Base-by-base conservation (phyloP, 2,329 filamentous ascomycete species). In the Penicillium sp. region DNA sequence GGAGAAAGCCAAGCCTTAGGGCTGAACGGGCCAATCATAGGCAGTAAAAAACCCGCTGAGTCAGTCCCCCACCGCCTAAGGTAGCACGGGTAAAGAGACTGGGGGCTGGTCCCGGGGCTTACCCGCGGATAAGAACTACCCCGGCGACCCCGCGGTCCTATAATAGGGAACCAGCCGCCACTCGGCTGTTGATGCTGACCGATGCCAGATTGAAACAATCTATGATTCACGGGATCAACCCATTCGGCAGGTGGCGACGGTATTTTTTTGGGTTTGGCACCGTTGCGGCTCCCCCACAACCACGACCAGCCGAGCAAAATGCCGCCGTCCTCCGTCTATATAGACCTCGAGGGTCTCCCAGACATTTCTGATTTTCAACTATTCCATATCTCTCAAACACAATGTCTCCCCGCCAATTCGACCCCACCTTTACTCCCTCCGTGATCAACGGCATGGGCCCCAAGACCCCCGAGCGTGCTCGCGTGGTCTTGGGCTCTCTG, bases 361-460 rank as follows among this genome's bases (percentile, higher is more conserved):
- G 11, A 42, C 34, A n/a, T n/a, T 40, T 40, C 18, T 40, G 14
- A 9, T 45, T 45, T 24, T 18, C 29, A 56, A 14, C 22, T 45
- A 31, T 16, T 16, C 42, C 14, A 34, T 31, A 29, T 21, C 36
- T 42, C 42, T 41, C 42, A 47, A 22, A 46, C 54, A 64, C 32
- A 24, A 66, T 66, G 64, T 54, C 64, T 54, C 27, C 52, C 27
- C 34, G 54, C 54, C 67, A 63, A 39, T 70, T 67, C 77, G 89
- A 93, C 72, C 89, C 89, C 64, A 83, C 82, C 75, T 92, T 92
- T 78, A 92, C 89, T 51, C 75, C 85, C 63, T 81, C 85, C 72
- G 88, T 91, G 74, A 80, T 92, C 69, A 82, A 89, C 60, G 81
- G 85, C 64, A 91, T 90, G 79, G 85, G 87, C 49, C 85, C 88